Percentiles rank a stretch among this genome's conserved stretches.
These are phyloP conservation scores for Talaromyces sp. DNA, from an alignment of 2,329 filamentous ascomycete genomes.

Conservation along the genomic window DNA sequence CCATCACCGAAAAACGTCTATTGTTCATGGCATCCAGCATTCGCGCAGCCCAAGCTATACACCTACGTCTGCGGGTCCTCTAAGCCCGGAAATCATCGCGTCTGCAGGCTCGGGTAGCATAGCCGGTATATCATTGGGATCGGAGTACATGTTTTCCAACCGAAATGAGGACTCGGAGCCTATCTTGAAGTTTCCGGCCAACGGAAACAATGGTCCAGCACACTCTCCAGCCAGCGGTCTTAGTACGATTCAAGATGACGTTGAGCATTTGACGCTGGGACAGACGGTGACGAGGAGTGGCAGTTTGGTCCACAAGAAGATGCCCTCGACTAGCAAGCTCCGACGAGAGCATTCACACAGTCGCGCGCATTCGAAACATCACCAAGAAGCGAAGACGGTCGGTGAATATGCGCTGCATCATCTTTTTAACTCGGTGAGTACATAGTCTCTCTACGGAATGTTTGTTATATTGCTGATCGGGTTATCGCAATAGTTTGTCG, in stretches of 20 bases:
- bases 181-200: slow-evolving; percentile 26
- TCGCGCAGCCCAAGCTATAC: slow-evolving; percentile 75
- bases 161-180: slow-evolving; percentile 35
- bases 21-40: slow-evolving; percentile 92
- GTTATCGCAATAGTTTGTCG: slow-evolving; percentile 67
- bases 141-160: slow-evolving; percentile 20
- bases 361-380: slow-evolving; percentile 69
- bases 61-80: slow-evolving; percentile 67
- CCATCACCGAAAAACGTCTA: slow-evolving; percentile 93
- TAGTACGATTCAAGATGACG: slow-evolving; percentile 40
- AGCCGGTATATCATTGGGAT: slow-evolving; percentile 43
- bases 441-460: neutral
- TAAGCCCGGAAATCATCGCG: slow-evolving; percentile 82
- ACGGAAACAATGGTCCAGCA: slow-evolving; percentile 41
- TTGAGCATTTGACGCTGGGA: slow-evolving; percentile 22
- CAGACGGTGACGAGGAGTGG: slow-evolving; percentile 21
- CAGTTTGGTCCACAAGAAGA: slow-evolving; percentile 34
- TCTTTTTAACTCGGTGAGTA: slow-evolving; percentile 77
- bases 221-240: slow-evolving; percentile 30
- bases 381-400: slow-evolving; percentile 83
- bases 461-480: neutral
- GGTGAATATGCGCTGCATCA: slow-evolving; percentile 97
- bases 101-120: slow-evolving; percentile 51
- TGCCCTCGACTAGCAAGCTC: slow-evolving; percentile 61
- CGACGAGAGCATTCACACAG: slow-evolving; percentile 70